Evolutionary conservation across 306 rosid species (phyloP).

Genomic region (Prinsepia uniflora): DNA sequence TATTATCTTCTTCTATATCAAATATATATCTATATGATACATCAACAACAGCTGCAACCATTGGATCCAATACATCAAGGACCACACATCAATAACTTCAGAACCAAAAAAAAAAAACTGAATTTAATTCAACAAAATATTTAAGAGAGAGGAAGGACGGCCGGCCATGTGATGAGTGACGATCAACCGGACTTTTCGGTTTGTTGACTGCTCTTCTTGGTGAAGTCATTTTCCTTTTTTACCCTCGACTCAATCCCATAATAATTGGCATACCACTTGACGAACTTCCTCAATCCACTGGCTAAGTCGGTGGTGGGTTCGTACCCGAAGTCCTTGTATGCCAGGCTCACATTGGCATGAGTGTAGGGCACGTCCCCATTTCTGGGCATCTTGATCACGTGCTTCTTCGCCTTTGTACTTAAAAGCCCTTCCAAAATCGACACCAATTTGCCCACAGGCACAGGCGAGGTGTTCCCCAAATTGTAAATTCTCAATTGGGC

Average conservation of each 20-base stretch:
- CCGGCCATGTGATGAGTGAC: constrained; percentile 27
- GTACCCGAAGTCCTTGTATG: constrained; percentile 61
- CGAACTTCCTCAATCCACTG: constrained; percentile 76
- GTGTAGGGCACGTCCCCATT: constrained; percentile 93
- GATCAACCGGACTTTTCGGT: constrained; percentile 65
- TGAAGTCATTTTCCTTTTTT: constrained; percentile 39
- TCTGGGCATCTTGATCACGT: constrained; percentile 70
- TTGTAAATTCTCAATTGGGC: constrained; percentile 76
- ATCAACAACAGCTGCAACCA: constrained; percentile 26
- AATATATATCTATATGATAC: constrained; percentile 44
- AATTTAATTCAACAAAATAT: constrained; percentile 9
- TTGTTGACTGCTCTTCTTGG: constrained; percentile 5
- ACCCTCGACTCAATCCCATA: constrained; percentile 65
- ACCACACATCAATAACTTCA: constrained; percentile 25
- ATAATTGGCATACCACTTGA: constrained; percentile 81
- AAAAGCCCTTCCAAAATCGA: constrained; percentile 48
- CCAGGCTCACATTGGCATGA: constrained; percentile 79
- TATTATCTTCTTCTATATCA: constrained; percentile 32
- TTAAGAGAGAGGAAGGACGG: background rate
- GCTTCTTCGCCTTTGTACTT: constrained; percentile 60
- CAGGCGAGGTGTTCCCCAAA: constrained; percentile 81
- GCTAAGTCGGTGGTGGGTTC: constrained; percentile 70
- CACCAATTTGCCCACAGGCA: constrained; percentile 78
- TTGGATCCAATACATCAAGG: constrained; percentile 32
- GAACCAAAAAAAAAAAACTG: background rate